Base-by-base conservation (phyloP, 1,284 basidiomycete genomes). In the Leucoagaricus sp. region DNA sequence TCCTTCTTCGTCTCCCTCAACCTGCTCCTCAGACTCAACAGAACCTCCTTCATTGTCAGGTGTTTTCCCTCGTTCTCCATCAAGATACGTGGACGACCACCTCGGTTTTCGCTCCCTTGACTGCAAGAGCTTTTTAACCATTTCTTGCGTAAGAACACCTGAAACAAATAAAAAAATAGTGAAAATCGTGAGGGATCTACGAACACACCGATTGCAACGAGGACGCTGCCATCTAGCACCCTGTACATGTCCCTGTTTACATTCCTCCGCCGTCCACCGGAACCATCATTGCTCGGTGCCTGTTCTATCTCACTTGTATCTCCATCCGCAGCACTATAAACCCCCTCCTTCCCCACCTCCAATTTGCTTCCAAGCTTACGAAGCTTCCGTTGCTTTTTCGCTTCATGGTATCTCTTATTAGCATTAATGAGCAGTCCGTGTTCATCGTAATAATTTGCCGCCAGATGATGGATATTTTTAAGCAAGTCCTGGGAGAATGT, bases 101-200 rank as follows among this genome's bases (percentile, higher is more conserved):
- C 13, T 21, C 6, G 17, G 10, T 17, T 28, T 23, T 38, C 15
- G 45, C 19, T 34, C 4, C 26, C 53, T 55, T 21, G 25, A 34
- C 8, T 19, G 26, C 26, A 86, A 62, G 34, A 76, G 60, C 5
- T 71, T 65, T 1, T 72, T 75, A 15, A 89, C 73, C 60, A 86
- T 80, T 62, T 88, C 85, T 61, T 90, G 86, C 15, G 90, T 64
- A 12, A 90, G 67, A 74, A 90, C 84, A 0, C 86, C 87, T 89
- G 49, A 23, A 42, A 48, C 49, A n/a, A 45, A 23, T 31, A 47
- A 44, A 41, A 26, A 53, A 23, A 12, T 52, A 55, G 29, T 17
- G 12, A 15, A 19, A 61, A 12, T 5, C 15, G 28, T n/a, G 25
- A 44, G 41, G 13, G 2, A 12, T 8, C 10, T 21, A 1, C 61